phyloP scores from a whole-genome alignment of 2,329 filamentous ascomycete genomes.

The Xylariaceae sp. region DNA sequence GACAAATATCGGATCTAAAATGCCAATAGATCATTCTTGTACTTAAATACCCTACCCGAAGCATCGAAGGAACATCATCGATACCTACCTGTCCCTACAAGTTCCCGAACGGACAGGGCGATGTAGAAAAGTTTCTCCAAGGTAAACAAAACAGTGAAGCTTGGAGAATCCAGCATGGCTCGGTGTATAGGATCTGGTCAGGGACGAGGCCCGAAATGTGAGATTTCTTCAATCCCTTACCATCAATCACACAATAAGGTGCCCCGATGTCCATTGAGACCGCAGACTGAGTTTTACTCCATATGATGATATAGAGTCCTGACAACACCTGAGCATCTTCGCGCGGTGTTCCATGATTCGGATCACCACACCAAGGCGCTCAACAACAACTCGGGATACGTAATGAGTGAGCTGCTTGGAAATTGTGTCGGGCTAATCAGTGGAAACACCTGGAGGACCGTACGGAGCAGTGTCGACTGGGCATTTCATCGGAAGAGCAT shows the following conservation, averaged over 20 bases:
- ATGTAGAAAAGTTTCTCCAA: slow-evolving; percentile 38
- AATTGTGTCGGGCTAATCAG: slow-evolving; percentile 41
- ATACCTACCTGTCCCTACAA: slow-evolving; percentile 16
- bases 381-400: slow-evolving; percentile 39
- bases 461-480: slow-evolving; percentile 20
- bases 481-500: slow-evolving; percentile 13
- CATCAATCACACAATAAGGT: too few species aligned
- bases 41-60: too few species aligned
- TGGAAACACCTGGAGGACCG: slow-evolving; percentile 25
- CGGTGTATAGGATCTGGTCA: slow-evolving; percentile 37
- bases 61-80: not conserved
- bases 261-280: too few species aligned
- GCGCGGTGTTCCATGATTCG: slow-evolving; percentile 40
- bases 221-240: too few species aligned
- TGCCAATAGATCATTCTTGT: too few species aligned
- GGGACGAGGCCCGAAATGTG: slow-evolving; percentile 39
- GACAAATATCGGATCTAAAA: too few species aligned
- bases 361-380: slow-evolving; percentile 39
- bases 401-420: slow-evolving; percentile 38
- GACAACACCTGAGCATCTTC: slow-evolving; percentile 32
- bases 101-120: slow-evolving; percentile 38
- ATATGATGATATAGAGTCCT: slow-evolving; percentile 33
- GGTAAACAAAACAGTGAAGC: slow-evolving; percentile 30
- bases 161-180: slow-evolving; percentile 34
- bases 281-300: too few species aligned